These are phyloP conservation scores for Podosphaera xanthii DNA, from an alignment of 2,329 filamentous ascomycete species.

Conservation along the genomic window DNA sequence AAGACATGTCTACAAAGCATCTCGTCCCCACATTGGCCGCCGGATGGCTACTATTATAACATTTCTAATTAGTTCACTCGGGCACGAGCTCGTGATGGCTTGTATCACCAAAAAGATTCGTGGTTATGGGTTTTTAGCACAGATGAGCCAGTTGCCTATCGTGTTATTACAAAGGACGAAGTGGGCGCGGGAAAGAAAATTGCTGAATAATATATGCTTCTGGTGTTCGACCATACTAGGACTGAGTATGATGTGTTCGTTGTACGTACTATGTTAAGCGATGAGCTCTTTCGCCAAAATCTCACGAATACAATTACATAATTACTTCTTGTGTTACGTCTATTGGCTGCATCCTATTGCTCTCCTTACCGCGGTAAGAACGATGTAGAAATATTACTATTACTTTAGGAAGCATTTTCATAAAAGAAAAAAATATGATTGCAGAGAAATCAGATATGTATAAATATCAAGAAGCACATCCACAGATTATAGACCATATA, in stretches of 20 bases:
- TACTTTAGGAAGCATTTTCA: no score
- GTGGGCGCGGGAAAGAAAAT: conserved; percentile 49
- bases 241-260: conserved; percentile 32
- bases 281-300: not conserved
- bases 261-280: conserved; percentile 10
- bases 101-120: conserved; percentile 94
- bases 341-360: no score
- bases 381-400: no score
- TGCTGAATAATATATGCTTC: conserved; percentile 74
- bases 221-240: conserved; percentile 86
- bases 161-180: conserved; percentile 71
- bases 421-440: no score
- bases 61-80: conserved; percentile 70
- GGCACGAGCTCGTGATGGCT: conserved; percentile 89
- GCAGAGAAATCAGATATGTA: no score
- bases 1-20: conserved; percentile 78
- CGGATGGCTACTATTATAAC: conserved; percentile 67
- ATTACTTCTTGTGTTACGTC: no score
- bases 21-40: conserved; percentile 51
- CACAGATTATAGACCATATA: no score
- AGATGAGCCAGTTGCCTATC: conserved; percentile 94
- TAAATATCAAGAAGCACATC: no score
- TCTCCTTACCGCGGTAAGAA: no score
- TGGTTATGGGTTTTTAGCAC: conserved; percentile 79
- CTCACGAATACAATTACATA: no score